phyloP scores from a whole-genome alignment of 2,329 filamentous ascomycete genomes.

The Penicillium hesseltinei region DNA sequence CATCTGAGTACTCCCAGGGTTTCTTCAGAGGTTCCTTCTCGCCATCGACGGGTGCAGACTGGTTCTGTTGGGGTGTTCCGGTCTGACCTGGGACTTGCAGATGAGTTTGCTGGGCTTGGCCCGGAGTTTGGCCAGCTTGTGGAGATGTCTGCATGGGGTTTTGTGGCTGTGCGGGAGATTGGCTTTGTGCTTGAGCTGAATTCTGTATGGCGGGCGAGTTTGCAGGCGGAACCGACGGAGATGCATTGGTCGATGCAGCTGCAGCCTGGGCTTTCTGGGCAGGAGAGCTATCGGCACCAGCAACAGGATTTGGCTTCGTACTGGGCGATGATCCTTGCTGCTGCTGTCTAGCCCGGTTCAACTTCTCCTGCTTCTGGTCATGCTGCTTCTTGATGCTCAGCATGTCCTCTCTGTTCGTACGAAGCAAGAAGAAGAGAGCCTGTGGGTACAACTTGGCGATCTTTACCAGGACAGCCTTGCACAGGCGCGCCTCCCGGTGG shows the following conservation, averaged over 20 bases:
- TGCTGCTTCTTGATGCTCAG: constrained; percentile 85
- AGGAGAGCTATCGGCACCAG: constrained; percentile 43
- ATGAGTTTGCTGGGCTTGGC: constrained; percentile 20
- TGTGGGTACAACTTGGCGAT: constrained; percentile 96
- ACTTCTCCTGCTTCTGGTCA: constrained; percentile 60
- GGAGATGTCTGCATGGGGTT: constrained; percentile 20
- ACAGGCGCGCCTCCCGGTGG: constrained; percentile 84
- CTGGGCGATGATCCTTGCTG: constrained; percentile 40
- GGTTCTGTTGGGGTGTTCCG: constrained; percentile 20
- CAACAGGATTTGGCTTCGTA: constrained; percentile 40
- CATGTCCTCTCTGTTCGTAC: constrained; percentile 94
- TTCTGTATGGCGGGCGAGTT: constrained; percentile 28
- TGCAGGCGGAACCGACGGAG: constrained; percentile 25
- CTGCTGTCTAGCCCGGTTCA: constrained; percentile 62
- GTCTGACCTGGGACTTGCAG: constrained; percentile 33
- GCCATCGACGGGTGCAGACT: constrained; percentile 21
- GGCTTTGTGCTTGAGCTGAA: constrained; percentile 19
- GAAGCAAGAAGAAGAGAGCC: constrained; percentile 89
- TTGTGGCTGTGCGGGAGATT: constrained; percentile 26
- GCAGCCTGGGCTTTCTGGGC: constrained; percentile 50
- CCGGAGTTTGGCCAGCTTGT: constrained; percentile 22
- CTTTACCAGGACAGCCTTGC: constrained; percentile 82
- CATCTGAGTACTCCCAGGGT: constrained; percentile 95
- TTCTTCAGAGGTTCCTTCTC: constrained; percentile 61
- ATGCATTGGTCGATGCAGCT: constrained; percentile 30